Conservation (phyloP, 495 filamentous ascomycete genomes). For the Pyronema omphalodes region DNA sequence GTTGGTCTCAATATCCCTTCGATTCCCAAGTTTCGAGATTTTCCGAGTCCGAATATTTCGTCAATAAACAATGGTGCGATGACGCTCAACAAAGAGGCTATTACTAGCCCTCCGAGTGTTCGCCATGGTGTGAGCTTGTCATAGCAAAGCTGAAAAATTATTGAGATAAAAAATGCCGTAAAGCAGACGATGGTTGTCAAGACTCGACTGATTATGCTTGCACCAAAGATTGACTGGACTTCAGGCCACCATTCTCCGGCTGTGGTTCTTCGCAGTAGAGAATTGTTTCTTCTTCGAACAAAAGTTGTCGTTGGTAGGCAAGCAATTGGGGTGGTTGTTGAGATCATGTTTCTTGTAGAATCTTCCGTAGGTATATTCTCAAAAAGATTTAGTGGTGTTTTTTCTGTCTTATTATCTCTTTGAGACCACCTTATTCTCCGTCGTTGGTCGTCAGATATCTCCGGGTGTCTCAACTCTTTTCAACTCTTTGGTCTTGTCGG, state of each 20-base stretch:
- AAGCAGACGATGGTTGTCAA: background rate
- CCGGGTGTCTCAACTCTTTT: background rate
- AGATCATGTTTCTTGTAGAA: background rate
- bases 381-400: background rate
- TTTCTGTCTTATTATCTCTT: background rate
- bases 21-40: slow-evolving; percentile 9
- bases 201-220: background rate
- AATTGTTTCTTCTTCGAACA: background rate
- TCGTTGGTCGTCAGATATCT: background rate
- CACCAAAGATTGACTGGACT: background rate
- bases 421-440: background rate
- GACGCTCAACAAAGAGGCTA: background rate
- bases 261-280: background rate
- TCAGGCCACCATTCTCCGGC: background rate
- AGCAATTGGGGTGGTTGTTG: background rate
- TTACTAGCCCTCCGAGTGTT: background rate
- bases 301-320: background rate
- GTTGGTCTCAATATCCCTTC: slow-evolving; percentile 26
- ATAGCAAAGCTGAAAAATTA: background rate
- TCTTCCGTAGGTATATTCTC: background rate
- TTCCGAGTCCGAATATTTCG: background rate
- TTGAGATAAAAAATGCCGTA: background rate
- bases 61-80: background rate
- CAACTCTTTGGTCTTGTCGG: background rate
- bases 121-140: background rate